Conservation (phyloP, 208 protist genomes). For the Leishmania martiniquensis region DNA sequence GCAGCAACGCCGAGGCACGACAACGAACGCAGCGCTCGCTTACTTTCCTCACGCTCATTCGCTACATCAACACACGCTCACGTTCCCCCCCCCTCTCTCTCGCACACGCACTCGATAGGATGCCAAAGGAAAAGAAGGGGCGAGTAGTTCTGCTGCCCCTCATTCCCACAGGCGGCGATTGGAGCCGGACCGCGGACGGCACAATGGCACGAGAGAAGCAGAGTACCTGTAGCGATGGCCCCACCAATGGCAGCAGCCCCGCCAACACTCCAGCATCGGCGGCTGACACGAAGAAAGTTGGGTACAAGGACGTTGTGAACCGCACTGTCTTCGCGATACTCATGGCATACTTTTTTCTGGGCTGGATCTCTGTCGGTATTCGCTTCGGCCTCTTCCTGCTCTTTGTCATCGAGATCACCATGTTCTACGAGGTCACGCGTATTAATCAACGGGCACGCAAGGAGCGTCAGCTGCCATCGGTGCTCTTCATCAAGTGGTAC, state of each 20-base stretch:
- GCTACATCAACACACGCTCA: not conserved
- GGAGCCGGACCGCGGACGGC: not conserved
- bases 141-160: slow-evolving; percentile 31
- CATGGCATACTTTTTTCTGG: slow-evolving; percentile 89
- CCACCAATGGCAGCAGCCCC: not conserved
- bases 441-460: slow-evolving; percentile 83
- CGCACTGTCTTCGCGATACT: slow-evolving; percentile 83
- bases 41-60: not conserved
- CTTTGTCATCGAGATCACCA: slow-evolving; percentile 65
- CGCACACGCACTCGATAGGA: not conserved
- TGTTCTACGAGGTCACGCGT: slow-evolving; percentile 91
- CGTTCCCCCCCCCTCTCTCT: not conserved
- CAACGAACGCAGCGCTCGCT: not conserved
- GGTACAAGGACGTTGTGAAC: slow-evolving; percentile 79
- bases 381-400: slow-evolving; percentile 68
- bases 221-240: not conserved
- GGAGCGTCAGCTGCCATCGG: slow-evolving; percentile 74
- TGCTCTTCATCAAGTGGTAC: slow-evolving; percentile 83
- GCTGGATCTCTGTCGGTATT: slow-evolving; percentile 78
- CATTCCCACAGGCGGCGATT: slow-evolving; percentile 1
- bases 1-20: not conserved
- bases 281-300: slow-evolving; percentile 37
- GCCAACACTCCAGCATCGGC: not conserved
- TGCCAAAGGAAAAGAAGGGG: slow-evolving; percentile 23
- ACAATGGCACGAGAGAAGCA: slow-evolving; percentile 1